Evolutionary conservation across 768 basidiomycete species (phyloP).

Genomic region (Pleurotus pulmonarius): DNA sequence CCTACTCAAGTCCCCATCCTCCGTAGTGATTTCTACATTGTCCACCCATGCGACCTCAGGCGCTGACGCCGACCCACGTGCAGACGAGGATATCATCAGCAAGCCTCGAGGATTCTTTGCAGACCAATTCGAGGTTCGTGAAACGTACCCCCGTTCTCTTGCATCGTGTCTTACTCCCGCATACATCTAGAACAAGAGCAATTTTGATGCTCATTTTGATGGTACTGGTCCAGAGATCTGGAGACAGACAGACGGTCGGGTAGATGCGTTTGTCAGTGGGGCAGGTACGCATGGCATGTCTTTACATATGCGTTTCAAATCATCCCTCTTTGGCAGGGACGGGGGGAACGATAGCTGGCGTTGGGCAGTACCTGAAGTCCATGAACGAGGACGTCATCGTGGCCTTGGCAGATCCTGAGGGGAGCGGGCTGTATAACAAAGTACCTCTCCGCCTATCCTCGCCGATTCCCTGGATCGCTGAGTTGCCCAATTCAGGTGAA

Average conservation of each 20-base stretch:
- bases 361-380: conserved; percentile 75
- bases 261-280: conserved; percentile 87
- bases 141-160: not conserved
- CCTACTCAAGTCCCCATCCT: conserved; percentile 41
- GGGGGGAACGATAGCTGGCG: conserved; percentile 91
- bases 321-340: conserved; percentile 57
- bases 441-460: conserved; percentile 26
- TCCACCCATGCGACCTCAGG: conserved; percentile 38
- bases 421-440: conserved; percentile 94
- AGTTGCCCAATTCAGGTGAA: conserved; percentile 50
- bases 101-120: conserved; percentile 87
- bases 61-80: conserved; percentile 26
- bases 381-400: conserved; percentile 64
- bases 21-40: conserved; percentile 51
- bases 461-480: not conserved
- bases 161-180: not conserved
- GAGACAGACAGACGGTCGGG: conserved; percentile 79
- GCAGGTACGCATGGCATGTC: conserved; percentile 51
- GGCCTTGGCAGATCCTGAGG: conserved; percentile 87
- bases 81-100: conserved; percentile 36
- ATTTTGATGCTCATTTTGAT: conserved; percentile 83
- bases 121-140: conserved; percentile 82
- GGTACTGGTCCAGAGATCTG: conserved; percentile 96
- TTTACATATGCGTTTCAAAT: not conserved
- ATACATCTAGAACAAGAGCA: conserved; percentile 68